Conservation (phyloP, 75 land plant species). For the Sequoia sempervirens region DNA sequence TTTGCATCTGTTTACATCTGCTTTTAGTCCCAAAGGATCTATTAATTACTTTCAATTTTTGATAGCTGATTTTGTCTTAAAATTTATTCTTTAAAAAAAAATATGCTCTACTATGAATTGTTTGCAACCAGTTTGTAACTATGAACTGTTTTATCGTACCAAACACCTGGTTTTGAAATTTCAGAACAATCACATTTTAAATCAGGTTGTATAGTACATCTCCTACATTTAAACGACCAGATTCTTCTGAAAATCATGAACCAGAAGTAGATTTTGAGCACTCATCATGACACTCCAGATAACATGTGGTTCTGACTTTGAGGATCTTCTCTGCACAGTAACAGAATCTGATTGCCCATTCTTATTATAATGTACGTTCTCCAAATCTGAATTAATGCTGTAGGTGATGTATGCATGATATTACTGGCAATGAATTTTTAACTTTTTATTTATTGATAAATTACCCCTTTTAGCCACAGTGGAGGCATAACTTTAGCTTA, state of each 20-base stretch:
- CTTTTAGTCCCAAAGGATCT: neutral
- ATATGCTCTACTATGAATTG: neutral
- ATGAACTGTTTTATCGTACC: neutral
- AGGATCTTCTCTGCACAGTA: neutral
- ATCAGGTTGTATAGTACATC: neutral
- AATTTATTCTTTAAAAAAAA: neutral
- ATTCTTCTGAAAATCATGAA: neutral
- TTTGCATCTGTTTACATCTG: neutral
- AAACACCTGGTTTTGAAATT: neutral
- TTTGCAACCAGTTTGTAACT: neutral
- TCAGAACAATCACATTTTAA: neutral
- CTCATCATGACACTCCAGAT: neutral
- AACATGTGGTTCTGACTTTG: neutral
- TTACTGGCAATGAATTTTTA: neutral
- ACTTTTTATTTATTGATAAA: neutral
- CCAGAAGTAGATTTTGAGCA: neutral
- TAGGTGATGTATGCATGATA: neutral
- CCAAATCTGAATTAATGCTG: neutral
- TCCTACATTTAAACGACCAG: neutral
- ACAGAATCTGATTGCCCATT: neutral
- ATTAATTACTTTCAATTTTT: neutral
- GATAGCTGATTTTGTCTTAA: neutral
- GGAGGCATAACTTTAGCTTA: neutral
- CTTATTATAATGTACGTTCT: neutral
- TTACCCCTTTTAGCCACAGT: neutral